Conservation (phyloP, 2,329 filamentous ascomycete genomes). For the Pyricularia sp. region DNA sequence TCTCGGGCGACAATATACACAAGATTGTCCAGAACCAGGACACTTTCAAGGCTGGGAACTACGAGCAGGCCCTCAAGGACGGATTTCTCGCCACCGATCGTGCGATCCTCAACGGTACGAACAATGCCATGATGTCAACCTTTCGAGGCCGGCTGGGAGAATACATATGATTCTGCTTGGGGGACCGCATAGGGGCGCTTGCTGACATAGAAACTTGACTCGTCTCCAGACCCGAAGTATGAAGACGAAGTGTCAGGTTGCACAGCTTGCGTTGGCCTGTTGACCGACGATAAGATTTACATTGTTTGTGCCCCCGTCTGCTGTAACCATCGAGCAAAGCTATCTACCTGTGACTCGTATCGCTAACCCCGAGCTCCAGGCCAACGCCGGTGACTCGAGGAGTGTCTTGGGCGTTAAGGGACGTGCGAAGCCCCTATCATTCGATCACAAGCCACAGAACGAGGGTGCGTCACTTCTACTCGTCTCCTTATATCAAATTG, state of each 20-base stretch:
- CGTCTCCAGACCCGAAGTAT: conserved; percentile 70
- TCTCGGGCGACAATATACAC: conserved; percentile 84
- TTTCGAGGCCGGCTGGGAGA: not conserved
- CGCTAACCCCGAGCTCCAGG: conserved; percentile 38
- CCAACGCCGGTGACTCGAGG: conserved; percentile 92
- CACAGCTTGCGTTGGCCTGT: conserved; percentile 82
- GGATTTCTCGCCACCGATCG: conserved; percentile 92
- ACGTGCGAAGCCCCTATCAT: conserved; percentile 92
- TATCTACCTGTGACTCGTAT: not conserved
- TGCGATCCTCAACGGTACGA: conserved; percentile 83
- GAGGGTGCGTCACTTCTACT: conserved; percentile 50
- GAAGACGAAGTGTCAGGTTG: conserved; percentile 97
- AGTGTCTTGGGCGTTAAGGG: conserved; percentile 93
- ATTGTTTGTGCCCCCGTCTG: conserved; percentile 53
- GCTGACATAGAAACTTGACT: not conserved
- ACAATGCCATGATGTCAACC: conserved; percentile 4
- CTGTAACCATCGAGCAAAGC: conserved; percentile 4
- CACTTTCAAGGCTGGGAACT: conserved; percentile 78
- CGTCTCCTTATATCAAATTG: not conserved
- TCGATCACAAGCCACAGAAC: conserved; percentile 98
- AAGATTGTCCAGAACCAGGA: conserved; percentile 92
- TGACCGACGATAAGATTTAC: conserved; percentile 86
- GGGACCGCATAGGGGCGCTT: not conserved
- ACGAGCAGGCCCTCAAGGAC: conserved; percentile 93
- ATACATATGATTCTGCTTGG: not conserved